Evolutionary conservation across 306 rosid species (phyloP).

Genomic region (Quercus robur): DNA sequence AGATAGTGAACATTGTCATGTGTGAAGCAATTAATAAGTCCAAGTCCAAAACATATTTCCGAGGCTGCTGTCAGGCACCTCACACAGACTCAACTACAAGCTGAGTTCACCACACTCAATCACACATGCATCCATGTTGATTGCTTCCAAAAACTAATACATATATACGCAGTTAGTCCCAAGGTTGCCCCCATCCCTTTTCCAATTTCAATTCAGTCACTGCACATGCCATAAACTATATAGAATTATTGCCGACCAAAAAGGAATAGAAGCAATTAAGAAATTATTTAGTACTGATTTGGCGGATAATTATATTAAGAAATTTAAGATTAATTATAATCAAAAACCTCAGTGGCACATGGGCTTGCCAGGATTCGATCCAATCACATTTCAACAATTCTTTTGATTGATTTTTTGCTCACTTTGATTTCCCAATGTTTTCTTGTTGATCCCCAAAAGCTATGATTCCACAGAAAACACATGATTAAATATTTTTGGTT

Average conservation of each 20-base stretch:
- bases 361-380: constrained; percentile 47
- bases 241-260: constrained; percentile 42
- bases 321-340: constrained; percentile 13
- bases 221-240: constrained; percentile 1
- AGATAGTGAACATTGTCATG: too few species aligned
- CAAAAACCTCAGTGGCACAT: constrained; percentile 37
- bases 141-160: constrained; percentile 21
- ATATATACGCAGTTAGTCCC: constrained; percentile 28
- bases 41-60: too few species aligned
- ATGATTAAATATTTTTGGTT: too few species aligned
- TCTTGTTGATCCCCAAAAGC: constrained; percentile 19
- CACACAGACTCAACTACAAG: background rate
- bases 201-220: constrained; percentile 6
- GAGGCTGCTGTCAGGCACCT: background rate
- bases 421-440: constrained; percentile 20
- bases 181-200: background rate
- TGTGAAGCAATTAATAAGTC: too few species aligned
- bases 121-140: constrained; percentile 50
- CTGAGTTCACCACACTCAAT: constrained; percentile 13
- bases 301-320: background rate
- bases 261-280: constrained; percentile 12
- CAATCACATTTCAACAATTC: background rate
- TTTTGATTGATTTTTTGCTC: constrained; percentile 15
- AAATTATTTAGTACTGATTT: background rate
- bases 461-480: background rate